phyloP scores from a whole-genome alignment of 2,329 filamentous ascomycete genomes.

The Aspergillus sp. region DNA sequence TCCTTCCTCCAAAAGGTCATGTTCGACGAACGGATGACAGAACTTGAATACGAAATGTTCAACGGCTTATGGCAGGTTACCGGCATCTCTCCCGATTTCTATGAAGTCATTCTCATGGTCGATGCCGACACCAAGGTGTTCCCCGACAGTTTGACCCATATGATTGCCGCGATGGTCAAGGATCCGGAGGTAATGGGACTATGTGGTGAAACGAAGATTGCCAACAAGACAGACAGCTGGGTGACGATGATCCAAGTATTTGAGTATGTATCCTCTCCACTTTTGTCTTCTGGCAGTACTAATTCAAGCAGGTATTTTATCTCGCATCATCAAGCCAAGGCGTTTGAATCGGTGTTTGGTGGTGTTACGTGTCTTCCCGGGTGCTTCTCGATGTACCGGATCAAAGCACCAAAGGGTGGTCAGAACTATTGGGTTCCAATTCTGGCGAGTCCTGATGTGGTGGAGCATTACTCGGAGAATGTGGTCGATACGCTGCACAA shows the following conservation, averaged over 20 bases:
- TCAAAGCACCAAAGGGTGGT: slow-evolving; percentile 96
- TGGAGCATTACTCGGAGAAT: slow-evolving; percentile 99
- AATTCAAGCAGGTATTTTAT: slow-evolving; percentile 73
- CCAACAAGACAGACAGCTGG: slow-evolving; percentile 94
- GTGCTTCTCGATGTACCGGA: slow-evolving; percentile 99
- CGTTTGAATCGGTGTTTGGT: slow-evolving; percentile 97
- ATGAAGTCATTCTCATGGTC: slow-evolving; percentile 97
- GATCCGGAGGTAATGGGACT: slow-evolving; percentile 99
- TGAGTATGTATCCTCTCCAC: slow-evolving; percentile 57
- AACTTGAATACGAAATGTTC: slow-evolving; percentile 99
- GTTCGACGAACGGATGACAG: slow-evolving; percentile 99
- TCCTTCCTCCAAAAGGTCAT: slow-evolving; percentile 99
- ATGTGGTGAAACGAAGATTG: slow-evolving; percentile 98
- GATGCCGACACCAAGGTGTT: slow-evolving; percentile 99
- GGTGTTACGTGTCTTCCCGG: slow-evolving; percentile 98
- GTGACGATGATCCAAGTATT: slow-evolving; percentile 98
- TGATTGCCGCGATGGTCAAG: slow-evolving; percentile 98
- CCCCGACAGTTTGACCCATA: slow-evolving; percentile 96
- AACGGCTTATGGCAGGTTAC: slow-evolving; percentile 99
- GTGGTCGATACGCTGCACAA: slow-evolving; percentile 97
- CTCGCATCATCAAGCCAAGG: slow-evolving; percentile 94
- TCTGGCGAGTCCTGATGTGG: slow-evolving; percentile 94
- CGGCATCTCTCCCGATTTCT: slow-evolving; percentile 96
- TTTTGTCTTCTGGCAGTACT: slow-evolving; percentile 7
- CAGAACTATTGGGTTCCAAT: slow-evolving; percentile 99